Evolutionary conservation across 1,284 basidiomycete genomes (phyloP).

Genomic region (Trametes sp.): DNA sequence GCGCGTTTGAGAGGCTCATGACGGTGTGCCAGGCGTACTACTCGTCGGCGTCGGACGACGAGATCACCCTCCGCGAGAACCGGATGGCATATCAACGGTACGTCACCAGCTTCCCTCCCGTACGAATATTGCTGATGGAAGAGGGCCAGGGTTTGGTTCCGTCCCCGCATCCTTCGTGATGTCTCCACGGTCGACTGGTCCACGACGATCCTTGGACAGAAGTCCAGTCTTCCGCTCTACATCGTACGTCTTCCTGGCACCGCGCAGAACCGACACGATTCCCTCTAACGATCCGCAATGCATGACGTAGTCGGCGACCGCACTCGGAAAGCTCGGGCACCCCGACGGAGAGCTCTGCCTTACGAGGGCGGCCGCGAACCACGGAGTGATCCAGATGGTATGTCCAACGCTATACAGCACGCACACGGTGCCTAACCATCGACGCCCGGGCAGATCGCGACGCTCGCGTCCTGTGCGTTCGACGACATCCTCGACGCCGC

Average conservation of each 20-base stretch:
- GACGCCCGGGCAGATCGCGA: conserved; percentile 60
- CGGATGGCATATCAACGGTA: conserved; percentile 68
- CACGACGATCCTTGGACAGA: conserved; percentile 64
- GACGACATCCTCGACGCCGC: conserved; percentile 88
- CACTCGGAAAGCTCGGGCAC: conserved; percentile 91
- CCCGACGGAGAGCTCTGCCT: conserved; percentile 91
- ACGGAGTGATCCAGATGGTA: conserved; percentile 92
- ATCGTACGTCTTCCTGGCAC: conserved; percentile 46
- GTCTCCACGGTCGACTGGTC: conserved; percentile 69
- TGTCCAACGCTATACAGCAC: background rate
- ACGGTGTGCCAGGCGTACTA: conserved; percentile 65
- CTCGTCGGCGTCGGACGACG: conserved; percentile 68
- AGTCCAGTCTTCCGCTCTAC: conserved; percentile 66
- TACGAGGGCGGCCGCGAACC: conserved; percentile 84
- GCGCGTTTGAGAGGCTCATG: no score
- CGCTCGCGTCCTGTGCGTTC: conserved; percentile 87
- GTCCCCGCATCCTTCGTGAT: conserved; percentile 73
- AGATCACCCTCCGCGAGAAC: conserved; percentile 76
- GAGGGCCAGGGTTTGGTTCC: conserved; percentile 80
- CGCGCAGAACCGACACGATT: background rate
- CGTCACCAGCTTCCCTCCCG: conserved; percentile 21
- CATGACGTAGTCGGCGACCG: conserved; percentile 68
- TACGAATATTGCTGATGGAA: no score
- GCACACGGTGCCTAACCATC: background rate
- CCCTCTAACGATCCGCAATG: background rate